Conservation (phyloP, 495 filamentous ascomycete genomes). For the Astrothelium subdiscretum region DNA sequence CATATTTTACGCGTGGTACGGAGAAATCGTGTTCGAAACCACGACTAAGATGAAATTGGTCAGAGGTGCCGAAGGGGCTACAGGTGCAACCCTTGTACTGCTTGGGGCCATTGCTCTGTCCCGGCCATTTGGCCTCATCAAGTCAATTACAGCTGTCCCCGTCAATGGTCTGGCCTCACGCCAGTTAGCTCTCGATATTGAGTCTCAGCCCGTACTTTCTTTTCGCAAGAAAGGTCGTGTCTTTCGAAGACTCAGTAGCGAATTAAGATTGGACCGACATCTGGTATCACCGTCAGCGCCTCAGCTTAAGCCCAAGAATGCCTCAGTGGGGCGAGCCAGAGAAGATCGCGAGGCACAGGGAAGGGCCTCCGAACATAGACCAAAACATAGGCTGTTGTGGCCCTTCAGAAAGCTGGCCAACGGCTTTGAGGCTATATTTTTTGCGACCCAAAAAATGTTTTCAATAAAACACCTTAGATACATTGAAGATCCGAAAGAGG, state of each 20-base stretch:
- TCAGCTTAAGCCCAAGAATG: background rate
- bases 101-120: background rate
- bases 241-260: background rate
- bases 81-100: background rate
- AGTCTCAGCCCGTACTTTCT: background rate
- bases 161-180: background rate
- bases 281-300: background rate
- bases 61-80: background rate
- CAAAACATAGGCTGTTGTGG: background rate
- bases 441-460: slow-evolving; percentile 6
- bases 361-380: background rate
- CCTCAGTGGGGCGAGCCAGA: background rate
- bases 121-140: background rate
- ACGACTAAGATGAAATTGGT: background rate
- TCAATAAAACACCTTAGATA: slow-evolving; percentile 9
- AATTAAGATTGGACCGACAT: background rate
- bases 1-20: slow-evolving; percentile 3
- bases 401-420: background rate
- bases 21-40: background rate
- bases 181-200: slow-evolving; percentile 1
- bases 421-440: background rate
- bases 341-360: background rate
- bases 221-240: background rate
- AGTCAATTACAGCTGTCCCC: slow-evolving; percentile 4
- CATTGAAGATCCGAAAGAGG: background rate